phyloP scores from a whole-genome alignment of 768 basidiomycete genomes.

The Neoboletus subvelutipes region DNA sequence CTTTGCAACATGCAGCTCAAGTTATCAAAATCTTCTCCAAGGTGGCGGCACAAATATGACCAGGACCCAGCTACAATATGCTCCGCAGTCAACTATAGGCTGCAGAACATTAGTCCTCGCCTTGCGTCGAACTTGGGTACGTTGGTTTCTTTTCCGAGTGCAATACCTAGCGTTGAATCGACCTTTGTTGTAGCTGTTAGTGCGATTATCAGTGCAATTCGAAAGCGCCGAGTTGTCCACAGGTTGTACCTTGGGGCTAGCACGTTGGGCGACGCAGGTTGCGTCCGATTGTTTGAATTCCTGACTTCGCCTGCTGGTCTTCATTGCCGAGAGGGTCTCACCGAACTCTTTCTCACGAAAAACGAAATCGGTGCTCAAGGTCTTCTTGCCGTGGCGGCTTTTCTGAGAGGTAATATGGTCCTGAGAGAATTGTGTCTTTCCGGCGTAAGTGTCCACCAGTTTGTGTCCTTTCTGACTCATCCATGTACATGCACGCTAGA shows the following conservation, averaged over 20 bases:
- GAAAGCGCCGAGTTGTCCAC: constrained; percentile 45
- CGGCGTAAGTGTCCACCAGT: constrained; percentile 42
- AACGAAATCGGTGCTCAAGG: constrained; percentile 57
- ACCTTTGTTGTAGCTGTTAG: constrained; percentile 44
- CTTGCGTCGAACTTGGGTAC: constrained; percentile 31
- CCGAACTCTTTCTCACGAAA: constrained; percentile 56
- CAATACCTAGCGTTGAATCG: neutral
- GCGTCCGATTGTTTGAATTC: constrained; percentile 52
- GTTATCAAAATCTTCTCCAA: constrained; percentile 19
- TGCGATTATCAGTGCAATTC: constrained; percentile 47
- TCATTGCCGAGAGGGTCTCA: constrained; percentile 40
- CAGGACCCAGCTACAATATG: constrained; percentile 32
- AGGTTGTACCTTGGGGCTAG: constrained; percentile 59
- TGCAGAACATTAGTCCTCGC: constrained; percentile 29
- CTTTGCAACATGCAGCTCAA: constrained; percentile 26
- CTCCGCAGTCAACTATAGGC: constrained; percentile 20
- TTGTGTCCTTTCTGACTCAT: constrained; percentile 3
- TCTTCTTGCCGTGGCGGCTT: constrained; percentile 51
- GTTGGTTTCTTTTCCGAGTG: neutral
- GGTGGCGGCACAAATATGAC: constrained; percentile 25
- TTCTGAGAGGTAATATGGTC: constrained; percentile 45
- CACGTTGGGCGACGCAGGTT: constrained; percentile 56
- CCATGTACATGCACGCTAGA: constrained; percentile 32
- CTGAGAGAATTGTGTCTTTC: constrained; percentile 55
- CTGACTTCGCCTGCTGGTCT: constrained; percentile 49